Conservation (phyloP, 495 filamentous ascomycete genomes). For the Bryoglossum gracile region DNA sequence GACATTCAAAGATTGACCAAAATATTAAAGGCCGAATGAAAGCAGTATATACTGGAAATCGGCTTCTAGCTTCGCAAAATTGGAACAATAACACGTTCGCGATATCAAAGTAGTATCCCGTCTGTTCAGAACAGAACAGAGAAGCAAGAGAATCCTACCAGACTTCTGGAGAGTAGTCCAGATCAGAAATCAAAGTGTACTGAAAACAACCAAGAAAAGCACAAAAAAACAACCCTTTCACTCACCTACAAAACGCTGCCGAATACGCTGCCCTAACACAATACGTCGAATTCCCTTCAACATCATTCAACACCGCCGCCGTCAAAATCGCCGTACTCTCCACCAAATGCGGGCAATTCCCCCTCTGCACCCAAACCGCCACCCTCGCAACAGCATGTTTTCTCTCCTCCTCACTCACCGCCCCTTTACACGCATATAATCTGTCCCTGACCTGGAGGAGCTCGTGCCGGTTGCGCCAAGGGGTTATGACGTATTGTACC, state of each 20-base stretch:
- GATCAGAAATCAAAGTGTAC: too few relatives aligned
- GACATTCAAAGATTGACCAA: too few relatives aligned
- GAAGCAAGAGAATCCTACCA: too few relatives aligned
- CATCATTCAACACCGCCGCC: constrained; percentile 56
- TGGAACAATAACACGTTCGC: too few relatives aligned
- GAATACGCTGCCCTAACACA: constrained; percentile 50
- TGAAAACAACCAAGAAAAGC: too few relatives aligned
- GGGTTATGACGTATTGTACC: constrained; percentile 71
- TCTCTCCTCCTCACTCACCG: constrained; percentile 4
- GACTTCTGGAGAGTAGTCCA: too few relatives aligned
- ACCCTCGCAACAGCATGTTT: constrained; percentile 39
- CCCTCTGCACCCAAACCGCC: constrained; percentile 54
- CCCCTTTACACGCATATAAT: constrained; percentile 49
- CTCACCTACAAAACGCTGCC: constrained; percentile 54
- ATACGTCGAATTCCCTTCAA: constrained; percentile 43
- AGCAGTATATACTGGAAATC: too few relatives aligned
- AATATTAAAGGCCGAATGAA: too few relatives aligned
- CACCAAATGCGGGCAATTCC: constrained; percentile 71
- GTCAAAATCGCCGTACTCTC: constrained; percentile 74
- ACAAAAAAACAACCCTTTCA: constrained; percentile 6
- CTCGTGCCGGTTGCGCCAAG: constrained; percentile 63
- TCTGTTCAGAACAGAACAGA: too few relatives aligned
- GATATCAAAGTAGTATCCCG: too few relatives aligned
- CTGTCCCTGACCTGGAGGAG: constrained; percentile 58
- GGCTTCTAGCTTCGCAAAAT: too few relatives aligned